These are phyloP conservation scores for Phytopythium oedochilum DNA, from an alignment of 352 stramenopile genomes.

Conservation along the genomic window DNA sequence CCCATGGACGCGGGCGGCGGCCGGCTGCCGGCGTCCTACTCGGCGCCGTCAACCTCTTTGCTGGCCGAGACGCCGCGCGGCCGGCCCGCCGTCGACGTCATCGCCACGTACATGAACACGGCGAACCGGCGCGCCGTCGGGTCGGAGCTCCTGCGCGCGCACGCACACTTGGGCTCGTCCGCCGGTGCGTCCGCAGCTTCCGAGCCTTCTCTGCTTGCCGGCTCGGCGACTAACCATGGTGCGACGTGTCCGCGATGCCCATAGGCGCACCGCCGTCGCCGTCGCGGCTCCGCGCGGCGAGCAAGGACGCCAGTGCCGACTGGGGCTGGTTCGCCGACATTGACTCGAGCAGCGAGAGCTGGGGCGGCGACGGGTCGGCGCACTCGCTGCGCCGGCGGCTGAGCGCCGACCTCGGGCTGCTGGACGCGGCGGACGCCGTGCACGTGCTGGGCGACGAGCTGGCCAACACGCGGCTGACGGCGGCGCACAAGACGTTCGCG, in stretches of 20 bases:
- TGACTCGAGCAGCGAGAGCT: constrained; percentile 82
- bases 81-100: constrained; percentile 77
- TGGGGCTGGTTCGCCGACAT: constrained; percentile 89
- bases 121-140: constrained; percentile 69
- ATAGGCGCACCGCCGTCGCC: constrained; percentile 18
- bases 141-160: constrained; percentile 67
- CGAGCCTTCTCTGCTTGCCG: neutral
- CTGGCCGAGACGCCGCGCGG: constrained; percentile 63
- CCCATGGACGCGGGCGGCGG: constrained; percentile 22
- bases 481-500: constrained; percentile 84
- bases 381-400: constrained; percentile 56
- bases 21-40: constrained; percentile 64
- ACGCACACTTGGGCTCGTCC: constrained; percentile 63
- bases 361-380: constrained; percentile 58
- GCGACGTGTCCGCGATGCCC: constrained; percentile 1
- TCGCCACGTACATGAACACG: constrained; percentile 90
- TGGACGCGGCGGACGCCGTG: constrained; percentile 51
- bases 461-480: constrained; percentile 76
- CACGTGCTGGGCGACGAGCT: constrained; percentile 83
- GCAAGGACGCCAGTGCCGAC: constrained; percentile 75
- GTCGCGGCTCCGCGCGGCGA: constrained; percentile 50
- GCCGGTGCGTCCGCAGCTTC: constrained; percentile 30
- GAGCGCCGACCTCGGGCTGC: constrained; percentile 62
- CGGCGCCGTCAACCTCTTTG: constrained; percentile 47
- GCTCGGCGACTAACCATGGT: too few species aligned